Base-by-base conservation (phyloP, 75 land plant genomes). In the Selaginella tamariscina region DNA sequence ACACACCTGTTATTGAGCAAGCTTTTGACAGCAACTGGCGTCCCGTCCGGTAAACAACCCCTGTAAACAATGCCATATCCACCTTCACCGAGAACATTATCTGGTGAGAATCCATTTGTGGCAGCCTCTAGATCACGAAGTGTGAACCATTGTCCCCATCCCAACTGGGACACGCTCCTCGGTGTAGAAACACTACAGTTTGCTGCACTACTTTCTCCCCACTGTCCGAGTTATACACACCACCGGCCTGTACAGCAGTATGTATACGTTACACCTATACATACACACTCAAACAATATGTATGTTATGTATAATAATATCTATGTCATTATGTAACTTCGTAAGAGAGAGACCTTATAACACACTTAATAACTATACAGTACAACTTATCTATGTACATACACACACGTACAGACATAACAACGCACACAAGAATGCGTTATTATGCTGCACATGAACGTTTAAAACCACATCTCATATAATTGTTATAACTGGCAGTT, bases 81-180 rank as follows among this genome's bases (percentile, higher is more conserved):
- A 56, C 91, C 91, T 56, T 85, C 88, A 2, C 91, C 91, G 32
- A 85, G 31, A 18, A 87, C 68, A 69, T 81, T 82, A 18, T 80
- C 85, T 55, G 76, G 77, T 0, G 85, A 86, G 72, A 87, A 87
- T 1, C 77, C 56, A 65, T 77, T 65, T 0, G 91, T 87, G 5
- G 91, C 88, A 55, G 72, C 69, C 54, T 87, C 88, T 5, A 87
- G 82, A 64, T 87, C 91, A 65, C 88, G 74, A 54, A 87, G 65
- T 5, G 94, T 84, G 67, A 83, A 89, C 90, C 94, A 89, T 31
- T 89, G 86, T 27, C 94, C 94, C 94, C 91, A 87, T 5, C 88
- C 91, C 63, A 87, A 78, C 30, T 82, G 77, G 27, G 88, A 84
- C 2, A 83, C 88, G 60, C 63, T 56, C 0, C 77, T 56, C 31